Evolutionary conservation across 169 alveolate species (phyloP).

Genomic region (Eimeria falciformis): DNA sequence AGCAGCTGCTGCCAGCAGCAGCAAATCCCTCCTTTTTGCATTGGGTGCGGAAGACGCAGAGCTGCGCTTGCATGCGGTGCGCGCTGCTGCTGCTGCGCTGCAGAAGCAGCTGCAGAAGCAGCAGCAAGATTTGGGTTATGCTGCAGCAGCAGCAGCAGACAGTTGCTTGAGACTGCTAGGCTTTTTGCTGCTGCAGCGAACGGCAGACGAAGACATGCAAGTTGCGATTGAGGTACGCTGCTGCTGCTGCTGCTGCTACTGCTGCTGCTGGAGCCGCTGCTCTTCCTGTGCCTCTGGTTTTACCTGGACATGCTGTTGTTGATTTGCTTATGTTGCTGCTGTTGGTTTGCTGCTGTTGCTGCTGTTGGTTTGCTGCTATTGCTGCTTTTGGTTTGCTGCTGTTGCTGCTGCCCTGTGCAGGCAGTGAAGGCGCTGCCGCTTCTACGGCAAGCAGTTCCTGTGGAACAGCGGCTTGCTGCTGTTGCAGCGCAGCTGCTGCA

Average conservation of each 20-base stretch:
- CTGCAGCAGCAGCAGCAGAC: background rate
- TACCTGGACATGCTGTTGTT: background rate
- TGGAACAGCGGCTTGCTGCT: conserved; percentile 45
- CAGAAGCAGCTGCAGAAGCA: conserved; percentile 61
- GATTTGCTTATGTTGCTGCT: background rate
- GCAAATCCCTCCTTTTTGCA: background rate
- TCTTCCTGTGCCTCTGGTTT: background rate
- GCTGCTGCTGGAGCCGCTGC: conserved; percentile 44
- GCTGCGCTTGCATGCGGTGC: conserved; percentile 45
- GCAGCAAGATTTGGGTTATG: background rate
- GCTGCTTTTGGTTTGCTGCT: conserved; percentile 4
- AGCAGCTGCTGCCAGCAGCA: conserved; percentile 32
- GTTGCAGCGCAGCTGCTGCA: background rate
- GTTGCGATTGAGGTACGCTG: conserved; percentile 14
- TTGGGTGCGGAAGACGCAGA: conserved; percentile 11
- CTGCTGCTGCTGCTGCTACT: conserved; percentile 36
- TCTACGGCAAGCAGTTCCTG: conserved; percentile 4
- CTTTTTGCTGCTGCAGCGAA: conserved; percentile 52
- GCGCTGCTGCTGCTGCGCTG: conserved; percentile 44
- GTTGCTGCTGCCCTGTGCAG: conserved; percentile 14
- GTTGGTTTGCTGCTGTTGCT: background rate
- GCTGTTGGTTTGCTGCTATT: too few relatives aligned
- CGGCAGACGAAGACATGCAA: background rate
- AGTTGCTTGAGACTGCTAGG: background rate
- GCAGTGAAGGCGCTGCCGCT: conserved; percentile 60